Base-by-base conservation (phyloP, 2,329 filamentous ascomycete genomes). In the Botrytis byssoidea region DNA sequence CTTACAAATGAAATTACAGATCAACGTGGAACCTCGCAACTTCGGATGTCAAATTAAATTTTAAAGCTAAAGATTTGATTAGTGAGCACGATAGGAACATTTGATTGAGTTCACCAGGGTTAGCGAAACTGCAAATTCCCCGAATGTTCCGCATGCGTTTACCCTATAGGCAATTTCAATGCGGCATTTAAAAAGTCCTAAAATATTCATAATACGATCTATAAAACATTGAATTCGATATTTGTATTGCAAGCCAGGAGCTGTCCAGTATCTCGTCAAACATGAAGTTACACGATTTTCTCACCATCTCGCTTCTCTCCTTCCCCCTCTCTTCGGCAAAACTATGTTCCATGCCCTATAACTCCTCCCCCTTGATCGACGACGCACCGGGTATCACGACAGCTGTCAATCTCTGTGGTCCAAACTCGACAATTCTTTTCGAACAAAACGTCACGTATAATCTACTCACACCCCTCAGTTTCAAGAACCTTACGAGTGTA, bases 261-360 rank as follows among this genome's bases (percentile, higher is more conserved):
- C 18, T 18, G 25, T 67, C 14, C 32, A 40, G 18, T 35, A n/a
- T 40, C 32, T 18, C 20, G 7, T 25, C 37, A 42, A 70, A 20
- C 12, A 71, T 71, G 69, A 46, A 71, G 44, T 42, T 40, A 32
- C 40, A 48, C 6, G 37, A 55, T 10, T 5, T 65, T n/a, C 37
- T 72, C n/a, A 7, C 12, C 37, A 22, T 66, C 37, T 57, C 60
- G 32, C 46, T 72, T 18, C 46, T 72, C n/a, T n/a, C n/a, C 46
- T 22, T 67, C 60, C 4, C 70, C 61, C 37, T n/a, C 46, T 55
- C 61, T 9, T 42, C 60, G 8, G 60, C 60, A 32, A 72, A 72
- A 67, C 4, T 42, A 42, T 72, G 70, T 59, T 4, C 37, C 37
- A 67, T 72, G 70, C 70, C 70, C n/a, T 72, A 67, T 25, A 16